Conservation (phyloP, 768 basidiomycete genomes). For the Tulasnella sp. region DNA sequence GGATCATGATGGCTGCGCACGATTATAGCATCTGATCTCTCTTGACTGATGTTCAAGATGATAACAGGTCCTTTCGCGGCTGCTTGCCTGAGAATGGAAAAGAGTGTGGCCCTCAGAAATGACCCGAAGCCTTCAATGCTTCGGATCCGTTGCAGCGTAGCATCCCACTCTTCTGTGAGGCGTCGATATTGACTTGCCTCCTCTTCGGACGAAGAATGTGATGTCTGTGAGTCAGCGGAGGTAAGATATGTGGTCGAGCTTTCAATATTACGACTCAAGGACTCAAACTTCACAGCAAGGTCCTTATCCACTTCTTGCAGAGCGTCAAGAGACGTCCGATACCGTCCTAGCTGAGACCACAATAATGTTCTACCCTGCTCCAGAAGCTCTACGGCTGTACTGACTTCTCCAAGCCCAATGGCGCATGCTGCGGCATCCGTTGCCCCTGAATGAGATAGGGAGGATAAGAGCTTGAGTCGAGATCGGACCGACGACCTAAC, state of each 20-base stretch:
- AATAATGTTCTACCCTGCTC: neutral
- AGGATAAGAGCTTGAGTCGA: no score
- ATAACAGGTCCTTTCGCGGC: neutral
- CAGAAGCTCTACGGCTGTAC: neutral
- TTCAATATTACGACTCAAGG: neutral
- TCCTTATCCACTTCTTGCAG: neutral
- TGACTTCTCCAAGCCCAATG: no score
- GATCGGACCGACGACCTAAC: no score
- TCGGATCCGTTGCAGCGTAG: neutral
- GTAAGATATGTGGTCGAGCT: neutral
- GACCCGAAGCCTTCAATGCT: neutral
- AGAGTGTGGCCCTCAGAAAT: neutral
- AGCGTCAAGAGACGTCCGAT: neutral
- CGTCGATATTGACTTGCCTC: neutral
- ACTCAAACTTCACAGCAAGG: neutral
- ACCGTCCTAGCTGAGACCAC: neutral
- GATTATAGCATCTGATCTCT: neutral
- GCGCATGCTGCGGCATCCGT: no score
- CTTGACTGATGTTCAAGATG: neutral
- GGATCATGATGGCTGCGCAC: neutral
- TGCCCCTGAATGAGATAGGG: no score
- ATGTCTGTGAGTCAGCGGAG: no score
- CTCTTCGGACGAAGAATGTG: no score
- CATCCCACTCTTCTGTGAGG: neutral
- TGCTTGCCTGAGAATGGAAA: neutral